phyloP scores from a whole-genome alignment of 2,329 filamentous ascomycete genomes.

The Davidsoniella australis region DNA sequence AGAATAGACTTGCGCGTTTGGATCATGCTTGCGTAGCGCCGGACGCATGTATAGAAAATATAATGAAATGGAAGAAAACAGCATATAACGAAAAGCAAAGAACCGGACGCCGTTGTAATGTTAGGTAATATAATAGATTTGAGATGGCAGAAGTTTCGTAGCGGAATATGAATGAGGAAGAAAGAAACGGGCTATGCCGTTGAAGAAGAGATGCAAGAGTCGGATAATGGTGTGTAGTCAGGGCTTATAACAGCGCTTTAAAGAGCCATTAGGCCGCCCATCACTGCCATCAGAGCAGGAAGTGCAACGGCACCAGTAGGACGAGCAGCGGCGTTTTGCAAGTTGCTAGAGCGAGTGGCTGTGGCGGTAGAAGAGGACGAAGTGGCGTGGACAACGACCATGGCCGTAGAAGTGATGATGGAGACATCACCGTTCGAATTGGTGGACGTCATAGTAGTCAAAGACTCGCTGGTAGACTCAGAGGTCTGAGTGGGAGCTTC shows the following conservation, averaged over 20 bases:
- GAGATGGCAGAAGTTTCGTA: no score
- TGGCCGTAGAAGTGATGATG: slow-evolving; percentile 32
- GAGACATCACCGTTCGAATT: slow-evolving; percentile 27
- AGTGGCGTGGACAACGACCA: slow-evolving; percentile 26
- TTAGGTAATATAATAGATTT: no score
- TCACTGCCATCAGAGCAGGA: slow-evolving; percentile 14
- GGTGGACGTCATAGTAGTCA: slow-evolving; percentile 29
- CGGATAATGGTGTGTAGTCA: no score
- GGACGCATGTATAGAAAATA: no score
- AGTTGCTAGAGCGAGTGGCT: slow-evolving; percentile 17
- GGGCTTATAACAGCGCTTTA: background rate
- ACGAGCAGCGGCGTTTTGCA: slow-evolving; percentile 23
- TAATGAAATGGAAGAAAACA: background rate
- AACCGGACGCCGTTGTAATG: background rate
- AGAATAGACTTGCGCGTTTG: no score
- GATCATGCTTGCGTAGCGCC: no score
- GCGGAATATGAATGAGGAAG: no score
- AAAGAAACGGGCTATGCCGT: no score
- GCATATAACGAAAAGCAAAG: background rate
- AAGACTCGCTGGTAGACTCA: slow-evolving; percentile 20
- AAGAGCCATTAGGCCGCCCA: slow-evolving; percentile 14
- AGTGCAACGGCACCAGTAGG: slow-evolving; percentile 11
- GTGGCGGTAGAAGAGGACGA: slow-evolving; percentile 13
- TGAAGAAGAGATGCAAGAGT: no score
- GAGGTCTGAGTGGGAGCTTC: slow-evolving; percentile 16